Evolutionary conservation across 495 filamentous ascomycete genomes (phyloP), one percentile per base, ranked within the genome.

Genomic region (Letharia columbiana): DNA sequence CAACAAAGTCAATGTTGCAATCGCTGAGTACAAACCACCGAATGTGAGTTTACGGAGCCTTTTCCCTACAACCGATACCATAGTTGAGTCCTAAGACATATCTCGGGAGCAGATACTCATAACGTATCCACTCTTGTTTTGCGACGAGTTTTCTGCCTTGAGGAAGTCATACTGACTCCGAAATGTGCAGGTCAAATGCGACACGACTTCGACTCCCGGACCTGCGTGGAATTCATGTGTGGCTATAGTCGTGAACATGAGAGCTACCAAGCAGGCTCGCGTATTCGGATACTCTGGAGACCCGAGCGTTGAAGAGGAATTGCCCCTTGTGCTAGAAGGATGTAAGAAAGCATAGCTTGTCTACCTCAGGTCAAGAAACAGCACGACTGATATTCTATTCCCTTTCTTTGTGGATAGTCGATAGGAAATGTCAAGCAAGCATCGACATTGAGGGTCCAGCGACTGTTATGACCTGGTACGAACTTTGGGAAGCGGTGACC

Each of bases 391-490:
- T 20, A 9, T 12, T 5, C 33, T 57, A 33, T 9, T 18, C 12
- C 3, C 17, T 35, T 20, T 4, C 4, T 28, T 28, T 28, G 23
- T 28, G 0, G 1, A 44, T 15, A 61, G 59, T n/a, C 40, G 39
- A 44, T 7, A 6, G 59, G 13, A 61, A 33, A 1, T 61, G 59
- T 20, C 40, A 61, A 40, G n/a, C 9, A 18, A 13, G 12, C 12
- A 61, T 61, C 15, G 39, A 61, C 42, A 61, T 61, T 44, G 13
- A 61, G 0, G 59, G 42, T 17, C 40, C 59, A 6, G 59, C 59
- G 39, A 61, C 59, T 9, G 9, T 28, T 17, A 12, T 7, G 20
- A 42, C 1, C 37, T 61, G 59, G 59, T 61, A 61, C 42, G 39
- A 44, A 39, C 1, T 61, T 3, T 61, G 59, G 59, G 59, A 61